A percentile compares a stretch with the other conserved stretches of the same genome.
phyloP scores from a whole-genome alignment of 768 basidiomycete genomes.

The Pisolithus marmoratus region DNA sequence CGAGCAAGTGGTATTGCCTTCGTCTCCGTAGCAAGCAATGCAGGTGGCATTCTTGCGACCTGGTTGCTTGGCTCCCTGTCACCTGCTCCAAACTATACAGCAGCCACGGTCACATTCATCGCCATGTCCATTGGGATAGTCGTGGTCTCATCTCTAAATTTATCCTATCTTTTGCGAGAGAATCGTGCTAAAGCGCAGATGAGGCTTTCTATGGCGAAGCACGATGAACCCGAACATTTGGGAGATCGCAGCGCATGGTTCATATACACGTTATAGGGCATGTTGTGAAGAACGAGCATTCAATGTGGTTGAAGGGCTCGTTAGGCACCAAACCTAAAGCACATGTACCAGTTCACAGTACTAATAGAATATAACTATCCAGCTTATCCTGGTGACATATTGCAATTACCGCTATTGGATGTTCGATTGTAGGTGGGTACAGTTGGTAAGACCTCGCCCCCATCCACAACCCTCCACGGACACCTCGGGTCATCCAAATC shows the following conservation, averaged over 20 bases:
- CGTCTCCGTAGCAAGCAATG: slow-evolving; percentile 52
- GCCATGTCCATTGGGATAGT: slow-evolving; percentile 36
- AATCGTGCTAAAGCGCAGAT: slow-evolving; percentile 41
- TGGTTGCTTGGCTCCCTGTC: slow-evolving; percentile 53
- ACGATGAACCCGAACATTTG: slow-evolving; percentile 35
- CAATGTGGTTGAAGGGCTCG: too few species aligned
- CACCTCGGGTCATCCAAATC: too few species aligned
- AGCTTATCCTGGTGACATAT: too few species aligned
- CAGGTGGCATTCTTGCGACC: slow-evolving; percentile 55
- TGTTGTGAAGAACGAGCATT: background rate
- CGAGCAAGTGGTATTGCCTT: slow-evolving; percentile 57
- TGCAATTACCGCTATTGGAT: too few species aligned
- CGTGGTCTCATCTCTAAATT: slow-evolving; percentile 33
- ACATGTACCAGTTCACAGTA: too few species aligned
- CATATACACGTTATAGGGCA: slow-evolving; percentile 37
- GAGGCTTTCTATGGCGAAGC: slow-evolving; percentile 25
- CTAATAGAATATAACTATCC: too few species aligned
- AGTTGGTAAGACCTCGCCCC: too few species aligned
- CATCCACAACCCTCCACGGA: too few species aligned
- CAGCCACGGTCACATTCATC: slow-evolving; percentile 36
- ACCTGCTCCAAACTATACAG: slow-evolving; percentile 42
- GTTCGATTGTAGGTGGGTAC: too few species aligned
- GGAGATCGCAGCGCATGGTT: slow-evolving; percentile 55
- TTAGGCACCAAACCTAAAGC: too few species aligned
- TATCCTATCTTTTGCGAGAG: slow-evolving; percentile 35